These are phyloP conservation scores for Plasmodium fragile DNA, from an alignment of 169 alveolate species.

Conservation along the genomic window DNA sequence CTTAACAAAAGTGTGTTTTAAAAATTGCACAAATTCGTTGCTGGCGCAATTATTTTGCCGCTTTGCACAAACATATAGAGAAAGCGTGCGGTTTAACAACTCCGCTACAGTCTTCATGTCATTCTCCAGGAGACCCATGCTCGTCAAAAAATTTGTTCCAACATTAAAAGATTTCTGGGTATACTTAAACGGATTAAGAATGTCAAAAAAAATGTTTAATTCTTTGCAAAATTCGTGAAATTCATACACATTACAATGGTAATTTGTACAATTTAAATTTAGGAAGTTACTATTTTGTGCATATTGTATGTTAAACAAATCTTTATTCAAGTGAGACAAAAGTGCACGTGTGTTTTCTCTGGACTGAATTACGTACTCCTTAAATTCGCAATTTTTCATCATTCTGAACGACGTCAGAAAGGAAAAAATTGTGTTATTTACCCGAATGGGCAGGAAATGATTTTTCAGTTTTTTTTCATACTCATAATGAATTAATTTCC, in stretches of 20 bases:
- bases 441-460: constrained; percentile 7
- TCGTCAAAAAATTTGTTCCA: constrained; percentile 53
- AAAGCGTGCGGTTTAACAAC: constrained; percentile 21
- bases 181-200: constrained; percentile 5
- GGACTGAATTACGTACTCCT: constrained; percentile 31
- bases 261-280: constrained; percentile 13
- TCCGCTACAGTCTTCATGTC: constrained; percentile 60
- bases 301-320: constrained; percentile 29
- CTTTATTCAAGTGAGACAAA: constrained; percentile 12
- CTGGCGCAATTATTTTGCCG: constrained; percentile 6
- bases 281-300: constrained; percentile 36
- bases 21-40: neutral
- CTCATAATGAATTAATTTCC: constrained; percentile 58
- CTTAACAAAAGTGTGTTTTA: neutral
- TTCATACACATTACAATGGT: constrained; percentile 26
- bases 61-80: constrained; percentile 22
- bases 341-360: constrained; percentile 30
- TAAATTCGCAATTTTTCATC: constrained; percentile 49
- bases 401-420: constrained; percentile 55
- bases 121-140: constrained; percentile 27
- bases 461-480: constrained; percentile 53
- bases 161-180: constrained; percentile 50
- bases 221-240: constrained; percentile 38
- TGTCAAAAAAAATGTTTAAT: constrained; percentile 45
- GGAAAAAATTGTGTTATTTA: constrained; percentile 50